Base-by-base conservation (phyloP, 2,329 filamentous ascomycete species). In the Diaporthe humulicola region DNA sequence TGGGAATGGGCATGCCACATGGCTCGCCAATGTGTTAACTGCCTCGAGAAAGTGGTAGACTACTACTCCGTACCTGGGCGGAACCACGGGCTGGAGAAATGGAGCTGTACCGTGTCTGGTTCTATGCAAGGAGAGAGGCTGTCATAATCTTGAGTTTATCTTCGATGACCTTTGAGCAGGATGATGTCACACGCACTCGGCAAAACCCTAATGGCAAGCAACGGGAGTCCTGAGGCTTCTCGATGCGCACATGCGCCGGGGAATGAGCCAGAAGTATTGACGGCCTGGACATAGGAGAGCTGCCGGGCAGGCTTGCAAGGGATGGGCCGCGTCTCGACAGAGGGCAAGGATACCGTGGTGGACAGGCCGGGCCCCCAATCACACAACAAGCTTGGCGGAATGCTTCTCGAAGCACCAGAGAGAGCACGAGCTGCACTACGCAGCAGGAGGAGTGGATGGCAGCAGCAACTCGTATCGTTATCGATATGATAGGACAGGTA, bases 361-460 rank as follows among this genome's bases (percentile, higher is more conserved):
- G 61, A 38, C 14, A 52, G 38, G 12, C 22, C 45, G n/a, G 38
- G 25, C 10, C 14, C 30, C 52, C 14, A 10, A 52, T 38, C 42
- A 67, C 28, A 25, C 45, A 10, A 28, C 30, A 28, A 38, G 30
- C 45, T 67, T 52, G 64, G 64, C 30, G 45, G 64, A 52, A 52
- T 25, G 45, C 45, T 67, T 67, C 64, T 54, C 64, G 64, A 67
- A 67, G 61, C 28, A 40, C 48, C 17, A 36, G 10, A 28, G 36
- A 22, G 30, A 6, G 28, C 19, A 33, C 42, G n/a, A 57, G 17
- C 54, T 22, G n/a, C n/a, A n/a, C n/a, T n/a, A n/a, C n/a, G n/a
- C n/a, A n/a, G n/a, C n/a, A 4, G 50, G 33, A 58, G 28, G 60
- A 19, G n/a, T 28, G 28, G 60, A 36, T 50, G 30, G 22, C 61